phyloP scores from a whole-genome alignment of 2,329 filamentous ascomycete genomes.

The Lithohypha guttulata region DNA sequence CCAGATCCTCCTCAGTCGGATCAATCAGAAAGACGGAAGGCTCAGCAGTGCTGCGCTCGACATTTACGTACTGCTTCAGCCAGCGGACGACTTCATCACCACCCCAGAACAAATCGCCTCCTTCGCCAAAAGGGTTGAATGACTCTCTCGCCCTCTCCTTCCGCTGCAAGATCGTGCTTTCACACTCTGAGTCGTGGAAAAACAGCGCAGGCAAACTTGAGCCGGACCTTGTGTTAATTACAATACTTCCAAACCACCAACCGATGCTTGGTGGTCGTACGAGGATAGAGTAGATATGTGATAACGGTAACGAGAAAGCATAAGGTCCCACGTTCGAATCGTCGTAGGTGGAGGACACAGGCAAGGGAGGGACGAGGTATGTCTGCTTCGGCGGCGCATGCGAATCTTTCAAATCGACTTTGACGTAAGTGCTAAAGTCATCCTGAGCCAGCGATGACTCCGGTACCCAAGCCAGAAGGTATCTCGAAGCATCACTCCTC shows the following conservation, averaged over 20 bases:
- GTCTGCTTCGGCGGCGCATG: conserved; percentile 74
- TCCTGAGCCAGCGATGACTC: conserved; percentile 72
- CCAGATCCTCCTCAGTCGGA: conserved; percentile 70
- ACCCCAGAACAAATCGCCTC: conserved; percentile 89
- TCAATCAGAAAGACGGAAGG: conserved; percentile 86
- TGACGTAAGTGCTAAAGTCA: conserved; percentile 79
- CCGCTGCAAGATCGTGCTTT: conserved; percentile 88
- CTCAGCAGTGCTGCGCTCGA: conserved; percentile 77
- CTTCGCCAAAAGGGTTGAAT: conserved; percentile 82
- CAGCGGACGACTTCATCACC: conserved; percentile 90
- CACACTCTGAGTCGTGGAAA: conserved; percentile 95
- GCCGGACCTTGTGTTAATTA: conserved; percentile 82
- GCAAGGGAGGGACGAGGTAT: conserved; percentile 83
- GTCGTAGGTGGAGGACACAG: conserved; percentile 64
- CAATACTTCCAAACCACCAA: conserved; percentile 96
- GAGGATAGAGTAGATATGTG: conserved; percentile 79
- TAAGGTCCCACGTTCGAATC: conserved; percentile 64
- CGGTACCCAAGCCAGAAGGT: conserved; percentile 86
- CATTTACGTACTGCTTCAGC: conserved; percentile 70
- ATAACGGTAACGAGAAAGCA: conserved; percentile 82
- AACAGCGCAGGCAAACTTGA: conserved; percentile 93
- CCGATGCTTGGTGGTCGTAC: conserved; percentile 85
- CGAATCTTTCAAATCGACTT: conserved; percentile 78
- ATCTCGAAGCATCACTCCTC: conserved; percentile 52
- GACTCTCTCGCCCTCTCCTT: conserved; percentile 72